Conservation (phyloP, 495 filamentous ascomycete species). For the Penicillium verhagenii region DNA sequence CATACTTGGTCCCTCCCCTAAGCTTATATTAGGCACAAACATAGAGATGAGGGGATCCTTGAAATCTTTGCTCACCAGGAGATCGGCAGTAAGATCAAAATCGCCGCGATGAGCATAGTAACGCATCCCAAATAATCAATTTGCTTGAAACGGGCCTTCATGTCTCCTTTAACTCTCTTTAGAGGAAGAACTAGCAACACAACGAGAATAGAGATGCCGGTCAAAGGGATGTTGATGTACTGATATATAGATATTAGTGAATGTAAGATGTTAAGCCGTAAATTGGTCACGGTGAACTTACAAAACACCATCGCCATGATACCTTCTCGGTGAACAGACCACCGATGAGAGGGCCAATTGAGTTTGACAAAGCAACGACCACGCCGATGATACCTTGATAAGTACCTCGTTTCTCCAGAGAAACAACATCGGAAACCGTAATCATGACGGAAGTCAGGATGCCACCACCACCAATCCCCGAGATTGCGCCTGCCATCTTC, state of each 20-base stretch:
- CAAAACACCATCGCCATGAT: conserved; percentile 47
- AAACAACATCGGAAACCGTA: conserved; percentile 5
- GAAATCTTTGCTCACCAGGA: not conserved
- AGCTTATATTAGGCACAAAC: not conserved
- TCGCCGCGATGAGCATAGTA: conserved; percentile 3
- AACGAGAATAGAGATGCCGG: conserved; percentile 1
- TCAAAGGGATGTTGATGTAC: conserved; percentile 8
- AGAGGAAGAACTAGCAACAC: not conserved
- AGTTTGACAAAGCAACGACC: conserved; percentile 42
- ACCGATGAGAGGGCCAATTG: conserved; percentile 33
- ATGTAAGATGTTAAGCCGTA: not conserved
- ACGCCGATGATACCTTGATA: conserved; percentile 40
- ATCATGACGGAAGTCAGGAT: conserved; percentile 9
- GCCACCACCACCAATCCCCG: conserved; percentile 6
- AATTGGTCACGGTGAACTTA: not conserved
- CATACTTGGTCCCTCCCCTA: conserved; percentile 9
- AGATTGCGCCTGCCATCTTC: not conserved
- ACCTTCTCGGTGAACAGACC: conserved; percentile 47
- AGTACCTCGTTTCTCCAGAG: conserved; percentile 5
- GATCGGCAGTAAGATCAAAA: conserved; percentile 5
- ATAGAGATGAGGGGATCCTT: not conserved
- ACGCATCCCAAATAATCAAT: conserved; percentile 7
- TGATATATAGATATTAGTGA: not conserved
- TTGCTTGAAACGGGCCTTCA: conserved; percentile 1
- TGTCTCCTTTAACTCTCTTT: not conserved